Evolutionary conservation across 148 eudicot genomes (phyloP), one percentile per base, ranked within the genome.

Genomic region (Rhododendron ferrugineum): DNA sequence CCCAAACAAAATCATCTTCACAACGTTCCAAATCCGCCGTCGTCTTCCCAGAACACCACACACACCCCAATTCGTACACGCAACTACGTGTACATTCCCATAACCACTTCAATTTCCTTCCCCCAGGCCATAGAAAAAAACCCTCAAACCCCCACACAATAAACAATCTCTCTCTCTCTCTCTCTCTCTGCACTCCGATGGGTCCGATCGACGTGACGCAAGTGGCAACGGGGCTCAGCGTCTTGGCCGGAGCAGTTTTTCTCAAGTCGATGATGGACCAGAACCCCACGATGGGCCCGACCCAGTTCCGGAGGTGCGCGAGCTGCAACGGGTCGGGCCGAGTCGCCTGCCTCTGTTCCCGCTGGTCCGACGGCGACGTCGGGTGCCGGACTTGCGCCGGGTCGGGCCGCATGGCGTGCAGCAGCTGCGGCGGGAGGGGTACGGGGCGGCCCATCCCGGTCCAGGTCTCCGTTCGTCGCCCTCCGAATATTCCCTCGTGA

Each of bases 291-390:
- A 86, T 88, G 74, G 95, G 95, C 23, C 88, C 95, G 78, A 93
- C 92, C n/a, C 90, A 93, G 78, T 88, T 88, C 46, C 92, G 93
- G 15, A 84, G 95, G 37, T 96, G 99, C 82, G 84, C 94, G 0
- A 88, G 93, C 73, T 96, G 99, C 85, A 95, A 95, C 83, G 99
- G 99, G 11, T 89, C 97, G 54, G 99, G 99, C 0, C 93, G 96
- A 34, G 94, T 93, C 23, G 28, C 92, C 6, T 96, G 98, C 87
- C 78, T 95, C 56, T 96, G 99, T 46, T 85, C 91, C 4, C 90
- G 98, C 11, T 96, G 99, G 99, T 94, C 98, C 0, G 99, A 96
- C 81, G 98, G 97, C 15, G 99, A 96, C 83, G 86, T 77, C 2
- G 98, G 98, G 0, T 96, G 98, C 66, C 88, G 94, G 78, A 89